Percentiles rank a stretch among this genome's conserved stretches.
Conservation (phyloP, 768 basidiomycete species). For the Pleurotus cornucopiae region DNA sequence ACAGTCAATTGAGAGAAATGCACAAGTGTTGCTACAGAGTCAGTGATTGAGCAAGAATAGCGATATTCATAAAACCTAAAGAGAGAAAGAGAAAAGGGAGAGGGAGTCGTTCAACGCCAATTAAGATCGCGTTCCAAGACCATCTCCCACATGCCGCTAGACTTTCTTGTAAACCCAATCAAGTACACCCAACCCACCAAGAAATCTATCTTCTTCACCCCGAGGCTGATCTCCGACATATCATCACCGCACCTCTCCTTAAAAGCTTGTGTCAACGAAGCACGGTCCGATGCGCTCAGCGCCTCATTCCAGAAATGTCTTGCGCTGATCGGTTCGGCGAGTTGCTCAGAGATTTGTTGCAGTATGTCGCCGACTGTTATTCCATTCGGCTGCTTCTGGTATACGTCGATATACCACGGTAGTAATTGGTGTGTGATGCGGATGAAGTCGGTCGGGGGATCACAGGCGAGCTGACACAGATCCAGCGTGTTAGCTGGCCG, state of each 20-base stretch:
- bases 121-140: not conserved
- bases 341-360: slow-evolving; percentile 26
- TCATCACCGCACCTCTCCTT: slow-evolving; percentile 28
- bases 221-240: slow-evolving; percentile 25
- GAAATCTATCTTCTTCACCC: slow-evolving; percentile 43
- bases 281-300: slow-evolving; percentile 33
- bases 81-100: too few species aligned
- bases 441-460: slow-evolving; percentile 38
- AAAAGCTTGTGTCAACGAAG: slow-evolving; percentile 29
- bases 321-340: slow-evolving; percentile 30
- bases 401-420: slow-evolving; percentile 49
- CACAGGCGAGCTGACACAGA: slow-evolving; percentile 35
- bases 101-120: not conserved
- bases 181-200: slow-evolving; percentile 33
- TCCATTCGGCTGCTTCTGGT: slow-evolving; percentile 26
- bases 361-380: slow-evolving; percentile 44
- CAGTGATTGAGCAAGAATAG: too few species aligned
- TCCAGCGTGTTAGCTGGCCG: slow-evolving; percentile 18
- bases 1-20: too few species aligned
- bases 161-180: slow-evolving; percentile 31
- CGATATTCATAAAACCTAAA: too few species aligned
- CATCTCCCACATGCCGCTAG: slow-evolving; percentile 42
- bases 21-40: too few species aligned
- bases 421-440: slow-evolving; percentile 38
- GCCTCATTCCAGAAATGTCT: slow-evolving; percentile 43